Conservation (phyloP, 495 filamentous ascomycete genomes). For the Podospora tetraspora region DNA sequence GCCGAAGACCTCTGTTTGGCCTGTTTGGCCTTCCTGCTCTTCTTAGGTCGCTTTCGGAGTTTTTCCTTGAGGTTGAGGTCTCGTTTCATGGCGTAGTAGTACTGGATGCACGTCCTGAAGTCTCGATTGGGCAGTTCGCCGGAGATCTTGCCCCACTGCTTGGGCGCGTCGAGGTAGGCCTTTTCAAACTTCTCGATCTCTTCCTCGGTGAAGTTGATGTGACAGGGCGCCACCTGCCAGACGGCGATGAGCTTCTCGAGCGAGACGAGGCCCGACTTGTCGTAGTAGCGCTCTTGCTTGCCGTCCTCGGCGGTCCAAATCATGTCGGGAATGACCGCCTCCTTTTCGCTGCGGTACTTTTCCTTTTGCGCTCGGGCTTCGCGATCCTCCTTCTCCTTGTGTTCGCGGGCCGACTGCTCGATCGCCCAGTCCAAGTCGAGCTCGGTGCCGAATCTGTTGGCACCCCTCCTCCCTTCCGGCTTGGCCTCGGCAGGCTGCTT, state of each 20-base stretch:
- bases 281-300: slow-evolving; percentile 54
- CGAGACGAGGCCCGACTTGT: slow-evolving; percentile 66
- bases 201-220: slow-evolving; percentile 76
- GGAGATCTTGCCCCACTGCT: slow-evolving; percentile 90
- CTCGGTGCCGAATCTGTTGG: slow-evolving; percentile 57
- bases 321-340: slow-evolving; percentile 81
- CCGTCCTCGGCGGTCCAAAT: slow-evolving; percentile 46
- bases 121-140: slow-evolving; percentile 63
- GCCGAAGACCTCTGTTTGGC: slow-evolving; percentile 67
- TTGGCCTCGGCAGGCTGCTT: slow-evolving; percentile 49
- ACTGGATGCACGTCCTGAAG: slow-evolving; percentile 82
- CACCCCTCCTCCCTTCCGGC: slow-evolving; percentile 50
- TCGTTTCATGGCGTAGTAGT: slow-evolving; percentile 94
- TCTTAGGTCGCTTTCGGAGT: slow-evolving; percentile 65
- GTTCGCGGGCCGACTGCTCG: slow-evolving; percentile 68
- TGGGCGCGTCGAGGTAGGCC: slow-evolving; percentile 73
- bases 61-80: slow-evolving; percentile 81
- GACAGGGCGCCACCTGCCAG: slow-evolving; percentile 68
- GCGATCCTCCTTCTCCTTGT: slow-evolving; percentile 66
- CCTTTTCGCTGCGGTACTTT: slow-evolving; percentile 70
- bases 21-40: slow-evolving; percentile 49
- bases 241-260: slow-evolving; percentile 59
- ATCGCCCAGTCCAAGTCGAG: slow-evolving; percentile 72
- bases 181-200: slow-evolving; percentile 76
- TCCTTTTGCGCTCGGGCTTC: slow-evolving; percentile 64